Percentiles rank a stretch among this genome's conserved stretches.
These are phyloP conservation scores for Orbilia ellipsospora DNA, from an alignment of 2,329 filamentous ascomycete genomes.

Conservation along the genomic window DNA sequence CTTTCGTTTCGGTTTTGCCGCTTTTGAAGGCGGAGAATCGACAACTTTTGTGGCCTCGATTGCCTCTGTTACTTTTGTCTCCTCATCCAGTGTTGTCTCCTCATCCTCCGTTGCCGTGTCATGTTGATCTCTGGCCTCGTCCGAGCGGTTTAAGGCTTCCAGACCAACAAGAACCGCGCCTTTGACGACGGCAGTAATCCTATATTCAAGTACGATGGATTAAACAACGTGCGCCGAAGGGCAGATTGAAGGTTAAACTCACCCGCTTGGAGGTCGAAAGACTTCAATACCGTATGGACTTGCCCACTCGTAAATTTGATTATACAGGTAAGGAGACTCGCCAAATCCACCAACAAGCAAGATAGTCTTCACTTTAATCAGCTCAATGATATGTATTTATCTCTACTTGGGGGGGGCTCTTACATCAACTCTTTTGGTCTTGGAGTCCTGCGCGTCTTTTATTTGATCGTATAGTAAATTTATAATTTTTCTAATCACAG, in stretches of 20 bases:
- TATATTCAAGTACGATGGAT: not conserved
- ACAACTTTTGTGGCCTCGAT: too few species aligned
- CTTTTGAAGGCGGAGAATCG: too few species aligned
- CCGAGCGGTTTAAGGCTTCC: too few species aligned
- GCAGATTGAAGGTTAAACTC: not conserved
- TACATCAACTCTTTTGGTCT: conserved; percentile 1
- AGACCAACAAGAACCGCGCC: conserved; percentile 41
- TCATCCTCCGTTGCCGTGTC: too few species aligned
- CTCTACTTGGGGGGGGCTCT: too few species aligned
- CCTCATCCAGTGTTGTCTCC: too few species aligned
- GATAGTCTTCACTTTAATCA: conserved; percentile 15
- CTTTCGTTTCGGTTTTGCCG: too few species aligned
- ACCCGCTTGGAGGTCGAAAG: conserved; percentile 45
- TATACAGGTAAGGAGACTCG: conserved; percentile 46
- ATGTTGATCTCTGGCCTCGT: too few species aligned
- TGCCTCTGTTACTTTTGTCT: too few species aligned
- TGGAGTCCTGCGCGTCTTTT: conserved; percentile 23
- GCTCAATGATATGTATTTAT: too few species aligned
- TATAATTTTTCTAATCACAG: conserved; percentile 35
- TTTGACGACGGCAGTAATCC: conserved; percentile 46
- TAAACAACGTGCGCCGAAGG: not conserved
- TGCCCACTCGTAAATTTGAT: conserved; percentile 42
- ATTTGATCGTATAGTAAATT: conserved; percentile 43
- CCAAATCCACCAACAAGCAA: conserved; percentile 50
- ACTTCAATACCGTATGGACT: conserved; percentile 40